These are phyloP conservation scores for Triticum urartu DNA, from an alignment of 176 grass and related monocot species.

Conservation along the genomic window DNA sequence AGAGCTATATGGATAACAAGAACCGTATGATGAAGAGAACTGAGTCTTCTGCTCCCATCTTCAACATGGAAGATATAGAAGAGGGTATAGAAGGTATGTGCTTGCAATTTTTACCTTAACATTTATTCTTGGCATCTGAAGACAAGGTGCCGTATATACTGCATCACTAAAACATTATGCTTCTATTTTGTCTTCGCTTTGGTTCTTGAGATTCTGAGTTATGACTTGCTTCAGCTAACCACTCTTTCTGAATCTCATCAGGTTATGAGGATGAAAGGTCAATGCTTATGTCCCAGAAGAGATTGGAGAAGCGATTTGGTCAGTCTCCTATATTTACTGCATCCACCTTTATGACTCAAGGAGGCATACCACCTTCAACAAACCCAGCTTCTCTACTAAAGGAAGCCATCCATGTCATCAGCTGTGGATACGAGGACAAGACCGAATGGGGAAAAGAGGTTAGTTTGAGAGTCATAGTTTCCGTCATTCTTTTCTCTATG, in stretches of 20 bases:
- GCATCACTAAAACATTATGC: background rate
- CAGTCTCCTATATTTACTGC: slow-evolving; percentile 95
- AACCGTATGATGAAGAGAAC: slow-evolving; percentile 95
- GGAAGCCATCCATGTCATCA: slow-evolving; percentile 98
- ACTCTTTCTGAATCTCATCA: slow-evolving; percentile 29
- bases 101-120: slow-evolving; percentile 14
- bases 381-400: slow-evolving; percentile 91
- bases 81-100: slow-evolving; percentile 92
- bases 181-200: background rate
- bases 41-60: slow-evolving; percentile 96
- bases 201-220: slow-evolving; percentile 10
- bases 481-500: background rate
- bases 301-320: slow-evolving; percentile 92
- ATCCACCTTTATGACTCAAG: slow-evolving; percentile 95
- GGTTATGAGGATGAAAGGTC: slow-evolving; percentile 97
- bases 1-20: slow-evolving; percentile 92
- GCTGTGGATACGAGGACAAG: slow-evolving; percentile 97
- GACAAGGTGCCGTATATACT: background rate
- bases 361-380: slow-evolving; percentile 86
- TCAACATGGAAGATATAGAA: slow-evolving; percentile 99
- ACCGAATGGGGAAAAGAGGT: slow-evolving; percentile 99
- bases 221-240: slow-evolving; percentile 6
- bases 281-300: slow-evolving; percentile 94
- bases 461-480: slow-evolving; percentile 30
- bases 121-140: background rate